phyloP scores from a whole-genome alignment of 169 alveolate species.

The Miamiensis avidus region DNA sequence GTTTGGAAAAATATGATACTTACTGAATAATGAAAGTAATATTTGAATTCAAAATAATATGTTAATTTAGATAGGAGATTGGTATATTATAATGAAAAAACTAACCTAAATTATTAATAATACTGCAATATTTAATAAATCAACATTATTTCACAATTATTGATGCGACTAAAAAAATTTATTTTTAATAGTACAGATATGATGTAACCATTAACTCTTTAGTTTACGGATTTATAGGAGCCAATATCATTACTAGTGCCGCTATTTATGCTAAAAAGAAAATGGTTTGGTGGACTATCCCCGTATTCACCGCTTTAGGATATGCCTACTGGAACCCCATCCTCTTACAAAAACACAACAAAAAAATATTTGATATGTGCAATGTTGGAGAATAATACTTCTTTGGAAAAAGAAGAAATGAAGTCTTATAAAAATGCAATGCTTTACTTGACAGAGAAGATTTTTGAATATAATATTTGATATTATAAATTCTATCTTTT shows the following conservation, averaged over 20 bases:
- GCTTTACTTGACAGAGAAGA: conserved; percentile 63
- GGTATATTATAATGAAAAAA: no score
- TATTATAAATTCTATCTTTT: no score
- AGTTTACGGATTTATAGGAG: conserved; percentile 54
- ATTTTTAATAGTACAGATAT: conserved; percentile 45
- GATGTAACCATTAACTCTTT: conserved; percentile 57
- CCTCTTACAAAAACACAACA: conserved; percentile 50
- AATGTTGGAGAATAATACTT: conserved; percentile 70
- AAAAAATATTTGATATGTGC: conserved; percentile 69
- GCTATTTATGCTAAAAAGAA: conserved; percentile 64
- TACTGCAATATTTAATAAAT: no score
- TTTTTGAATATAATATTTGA: conserved; percentile 64
- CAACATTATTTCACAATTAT: no score
- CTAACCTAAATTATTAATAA: no score
- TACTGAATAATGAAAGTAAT: no score
- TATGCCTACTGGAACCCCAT: conserved; percentile 49
- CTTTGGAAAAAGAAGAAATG: conserved; percentile 62
- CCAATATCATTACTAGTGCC: conserved; percentile 38
- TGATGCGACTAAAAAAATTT: background rate
- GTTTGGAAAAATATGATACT: no score
- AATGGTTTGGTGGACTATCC: conserved; percentile 62
- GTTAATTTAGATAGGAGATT: no score
- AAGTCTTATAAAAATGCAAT: conserved; percentile 58
- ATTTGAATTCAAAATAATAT: no score
- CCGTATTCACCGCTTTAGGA: conserved; percentile 44